phyloP scores from a whole-genome alignment of 129 eudicot genomes.

The Flaveria trinervia region DNA sequence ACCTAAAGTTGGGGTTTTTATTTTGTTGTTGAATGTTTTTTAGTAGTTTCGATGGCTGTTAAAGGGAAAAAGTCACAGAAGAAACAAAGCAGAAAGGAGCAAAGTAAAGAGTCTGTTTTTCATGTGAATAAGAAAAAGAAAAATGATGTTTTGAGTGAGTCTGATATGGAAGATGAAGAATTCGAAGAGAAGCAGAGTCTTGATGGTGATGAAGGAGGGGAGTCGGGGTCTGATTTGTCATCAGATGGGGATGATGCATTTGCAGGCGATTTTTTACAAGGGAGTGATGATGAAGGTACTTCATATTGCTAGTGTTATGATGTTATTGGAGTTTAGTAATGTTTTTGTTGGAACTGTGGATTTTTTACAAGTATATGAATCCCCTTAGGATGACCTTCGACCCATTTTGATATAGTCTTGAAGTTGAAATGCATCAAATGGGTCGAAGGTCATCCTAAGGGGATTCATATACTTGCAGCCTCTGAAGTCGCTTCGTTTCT shows the following conservation, averaged over 20 bases:
- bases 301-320: background rate
- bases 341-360: too few species aligned
- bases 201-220: conserved; percentile 38
- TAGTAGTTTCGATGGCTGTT: conserved; percentile 46
- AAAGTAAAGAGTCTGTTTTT: conserved; percentile 36
- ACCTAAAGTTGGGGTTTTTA: background rate
- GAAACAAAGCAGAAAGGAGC: conserved; percentile 50
- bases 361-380: too few species aligned
- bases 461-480: too few species aligned
- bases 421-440: too few species aligned
- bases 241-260: conserved; percentile 70
- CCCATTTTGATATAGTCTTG: too few species aligned
- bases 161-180: conserved; percentile 37
- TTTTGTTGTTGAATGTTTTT: conserved; percentile 9
- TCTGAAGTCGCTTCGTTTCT: too few species aligned
- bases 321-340: background rate
- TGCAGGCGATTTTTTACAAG: conserved; percentile 59
- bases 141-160: conserved; percentile 41
- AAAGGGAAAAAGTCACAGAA: conserved; percentile 37
- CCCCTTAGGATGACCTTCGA: too few species aligned
- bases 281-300: conserved; percentile 61
- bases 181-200: conserved; percentile 26
- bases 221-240: conserved; percentile 55
- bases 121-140: conserved; percentile 31
- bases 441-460: too few species aligned